phyloP scores from a whole-genome alignment of 495 filamentous ascomycete genomes.

The Letharia columbiana region DNA sequence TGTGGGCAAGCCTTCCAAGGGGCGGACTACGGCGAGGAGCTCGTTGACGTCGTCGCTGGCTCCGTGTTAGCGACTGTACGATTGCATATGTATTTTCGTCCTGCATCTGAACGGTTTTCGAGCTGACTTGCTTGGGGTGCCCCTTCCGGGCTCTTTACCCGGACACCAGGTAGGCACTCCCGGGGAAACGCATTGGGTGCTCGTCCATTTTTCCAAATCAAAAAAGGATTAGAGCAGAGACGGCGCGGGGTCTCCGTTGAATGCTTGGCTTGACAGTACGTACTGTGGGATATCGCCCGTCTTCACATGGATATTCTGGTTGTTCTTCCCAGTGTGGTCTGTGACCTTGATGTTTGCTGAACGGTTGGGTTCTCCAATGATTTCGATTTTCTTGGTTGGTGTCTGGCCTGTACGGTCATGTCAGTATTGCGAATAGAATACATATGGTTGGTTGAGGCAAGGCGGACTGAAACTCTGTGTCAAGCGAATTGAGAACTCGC shows the following conservation, averaged over 20 bases:
- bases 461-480: conserved; percentile 10
- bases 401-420: background rate
- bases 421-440: background rate
- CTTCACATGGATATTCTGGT: conserved; percentile 16
- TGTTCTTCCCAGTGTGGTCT: conserved; percentile 12
- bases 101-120: background rate
- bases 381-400: conserved; percentile 18
- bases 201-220: background rate
- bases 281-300: conserved; percentile 14
- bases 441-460: background rate
- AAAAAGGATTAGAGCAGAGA: background rate
- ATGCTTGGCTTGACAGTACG: background rate
- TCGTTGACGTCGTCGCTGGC: conserved; percentile 17
- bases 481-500: conserved; percentile 20
- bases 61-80: background rate
- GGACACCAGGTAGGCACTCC: background rate
- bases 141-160: background rate
- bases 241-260: background rate
- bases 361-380: conserved; percentile 21
- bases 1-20: conserved; percentile 11
- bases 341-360: conserved; percentile 17
- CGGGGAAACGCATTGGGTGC: background rate
- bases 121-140: background rate
- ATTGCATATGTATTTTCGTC: too few species aligned
- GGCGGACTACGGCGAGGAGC: conserved; percentile 10